Conservation (phyloP, 2,329 filamentous ascomycete species). For the Neonectria faginata region DNA sequence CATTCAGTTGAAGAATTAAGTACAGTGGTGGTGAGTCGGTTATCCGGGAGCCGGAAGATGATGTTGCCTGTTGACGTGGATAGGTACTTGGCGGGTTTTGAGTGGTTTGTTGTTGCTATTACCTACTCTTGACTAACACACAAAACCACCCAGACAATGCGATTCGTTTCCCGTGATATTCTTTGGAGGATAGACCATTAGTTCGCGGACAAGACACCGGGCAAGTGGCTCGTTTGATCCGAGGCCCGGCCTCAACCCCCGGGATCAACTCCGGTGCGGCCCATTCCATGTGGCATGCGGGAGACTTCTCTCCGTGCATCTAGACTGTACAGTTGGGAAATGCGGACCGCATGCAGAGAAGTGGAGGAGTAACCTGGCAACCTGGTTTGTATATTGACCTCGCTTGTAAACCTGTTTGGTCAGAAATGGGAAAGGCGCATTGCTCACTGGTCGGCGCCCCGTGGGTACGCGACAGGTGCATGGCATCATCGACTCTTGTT, state of each 20-base stretch:
- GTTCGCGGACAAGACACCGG: background rate
- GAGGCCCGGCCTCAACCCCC: slow-evolving; percentile 37
- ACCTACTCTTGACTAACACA: background rate
- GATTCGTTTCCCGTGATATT: background rate
- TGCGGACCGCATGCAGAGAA: slow-evolving; percentile 25
- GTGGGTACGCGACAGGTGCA: slow-evolving; percentile 33
- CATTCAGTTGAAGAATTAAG: background rate
- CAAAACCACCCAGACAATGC: background rate
- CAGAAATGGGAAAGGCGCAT: slow-evolving; percentile 16
- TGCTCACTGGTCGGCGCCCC: slow-evolving; percentile 27
- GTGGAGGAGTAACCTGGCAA: slow-evolving; percentile 29
- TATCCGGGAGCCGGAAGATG: background rate
- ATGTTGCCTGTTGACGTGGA: background rate
- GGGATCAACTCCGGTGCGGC: slow-evolving; percentile 35
- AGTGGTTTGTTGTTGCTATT: too few relatives aligned
- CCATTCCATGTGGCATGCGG: slow-evolving; percentile 21
- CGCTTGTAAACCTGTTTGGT: slow-evolving; percentile 5
- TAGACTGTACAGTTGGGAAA: slow-evolving; percentile 1
- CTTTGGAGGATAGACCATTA: background rate
- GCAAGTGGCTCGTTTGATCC: background rate
- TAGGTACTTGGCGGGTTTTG: background rate
- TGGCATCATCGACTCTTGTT: slow-evolving; percentile 26
- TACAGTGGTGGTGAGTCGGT: background rate
- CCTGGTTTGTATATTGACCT: slow-evolving; percentile 13
- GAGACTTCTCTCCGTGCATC: slow-evolving; percentile 13